These are phyloP conservation scores for Hypsizygus ulmarius DNA, from an alignment of 1,284 basidiomycete species.

Conservation along the genomic window DNA sequence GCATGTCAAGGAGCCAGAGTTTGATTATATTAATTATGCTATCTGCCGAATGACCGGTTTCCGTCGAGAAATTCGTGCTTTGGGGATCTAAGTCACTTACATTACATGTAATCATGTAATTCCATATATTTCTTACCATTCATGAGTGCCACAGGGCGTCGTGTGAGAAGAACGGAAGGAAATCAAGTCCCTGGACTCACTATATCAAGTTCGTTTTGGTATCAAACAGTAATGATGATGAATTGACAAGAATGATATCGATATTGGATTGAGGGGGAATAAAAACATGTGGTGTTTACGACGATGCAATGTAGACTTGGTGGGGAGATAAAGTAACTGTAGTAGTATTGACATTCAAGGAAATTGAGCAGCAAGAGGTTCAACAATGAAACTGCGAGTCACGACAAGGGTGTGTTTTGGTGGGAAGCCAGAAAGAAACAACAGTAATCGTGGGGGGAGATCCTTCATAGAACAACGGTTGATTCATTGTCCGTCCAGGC, in stretches of 20 bases:
- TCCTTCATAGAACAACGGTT: constrained; percentile 23
- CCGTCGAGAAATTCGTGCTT: constrained; percentile 49
- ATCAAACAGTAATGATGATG: constrained; percentile 3
- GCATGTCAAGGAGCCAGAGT: constrained; percentile 60
- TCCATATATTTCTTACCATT: neutral
- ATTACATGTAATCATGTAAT: too few species aligned
- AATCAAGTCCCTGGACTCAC: too few species aligned
- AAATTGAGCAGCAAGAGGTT: constrained; percentile 33
- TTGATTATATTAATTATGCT: constrained; percentile 78
- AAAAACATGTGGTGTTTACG: constrained; percentile 50
- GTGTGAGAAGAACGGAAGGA: too few species aligned
- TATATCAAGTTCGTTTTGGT: too few species aligned
- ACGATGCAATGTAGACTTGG: constrained; percentile 43
- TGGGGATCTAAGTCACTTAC: constrained; percentile 43
- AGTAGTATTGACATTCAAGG: constrained; percentile 43
- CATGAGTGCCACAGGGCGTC: neutral
- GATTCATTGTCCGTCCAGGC: constrained; percentile 35
- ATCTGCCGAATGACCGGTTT: constrained; percentile 62
- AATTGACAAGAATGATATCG: constrained; percentile 33
- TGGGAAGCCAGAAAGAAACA: constrained; percentile 18
- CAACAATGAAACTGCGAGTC: constrained; percentile 15
- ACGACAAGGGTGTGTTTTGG: constrained; percentile 14
- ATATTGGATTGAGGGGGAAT: constrained; percentile 37
- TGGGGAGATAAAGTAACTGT: constrained; percentile 34
- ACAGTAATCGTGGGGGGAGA: constrained; percentile 23